Conservation (phyloP, 495 filamentous ascomycete species). For the Lasiosphaeria miniovina region DNA sequence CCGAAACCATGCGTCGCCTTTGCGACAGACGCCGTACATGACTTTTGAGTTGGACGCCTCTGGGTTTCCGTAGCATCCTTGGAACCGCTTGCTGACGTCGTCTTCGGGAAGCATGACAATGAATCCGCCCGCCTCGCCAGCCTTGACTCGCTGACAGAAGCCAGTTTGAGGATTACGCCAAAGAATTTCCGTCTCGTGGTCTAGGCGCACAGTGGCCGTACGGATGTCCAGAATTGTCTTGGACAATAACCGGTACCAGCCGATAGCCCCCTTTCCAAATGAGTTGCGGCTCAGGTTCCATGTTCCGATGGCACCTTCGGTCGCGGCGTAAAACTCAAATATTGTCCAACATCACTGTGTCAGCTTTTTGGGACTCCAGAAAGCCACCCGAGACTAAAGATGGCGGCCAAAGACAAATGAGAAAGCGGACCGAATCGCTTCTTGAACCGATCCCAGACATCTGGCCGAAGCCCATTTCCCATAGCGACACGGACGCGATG, state of each 20-base stretch:
- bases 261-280: conserved; percentile 75
- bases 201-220: conserved; percentile 64
- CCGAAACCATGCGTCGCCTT: conserved; percentile 83
- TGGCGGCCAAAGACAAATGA: neutral
- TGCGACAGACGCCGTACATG: conserved; percentile 68
- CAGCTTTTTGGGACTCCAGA: too few species aligned
- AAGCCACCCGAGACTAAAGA: neutral
- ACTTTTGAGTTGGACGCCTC: conserved; percentile 76
- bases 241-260: conserved; percentile 65
- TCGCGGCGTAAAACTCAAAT: conserved; percentile 86
- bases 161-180: conserved; percentile 70
- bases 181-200: conserved; percentile 66
- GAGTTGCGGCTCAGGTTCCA: conserved; percentile 76
- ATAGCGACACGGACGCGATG: conserved; percentile 74
- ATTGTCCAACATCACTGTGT: conserved; percentile 37
- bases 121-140: conserved; percentile 73
- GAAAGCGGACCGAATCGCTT: conserved; percentile 59
- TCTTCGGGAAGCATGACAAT: conserved; percentile 64
- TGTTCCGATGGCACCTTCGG: conserved; percentile 67
- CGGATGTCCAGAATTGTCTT: conserved; percentile 46
- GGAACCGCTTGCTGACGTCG: conserved; percentile 64
- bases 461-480: conserved; percentile 87
- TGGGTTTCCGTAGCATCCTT: conserved; percentile 80
- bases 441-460: conserved; percentile 87
- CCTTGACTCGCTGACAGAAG: conserved; percentile 60